A percentile compares a stretch with the other conserved stretches of the same genome.
Conservation (phyloP, 148 eudicot genomes). For the Silene uniflora region DNA sequence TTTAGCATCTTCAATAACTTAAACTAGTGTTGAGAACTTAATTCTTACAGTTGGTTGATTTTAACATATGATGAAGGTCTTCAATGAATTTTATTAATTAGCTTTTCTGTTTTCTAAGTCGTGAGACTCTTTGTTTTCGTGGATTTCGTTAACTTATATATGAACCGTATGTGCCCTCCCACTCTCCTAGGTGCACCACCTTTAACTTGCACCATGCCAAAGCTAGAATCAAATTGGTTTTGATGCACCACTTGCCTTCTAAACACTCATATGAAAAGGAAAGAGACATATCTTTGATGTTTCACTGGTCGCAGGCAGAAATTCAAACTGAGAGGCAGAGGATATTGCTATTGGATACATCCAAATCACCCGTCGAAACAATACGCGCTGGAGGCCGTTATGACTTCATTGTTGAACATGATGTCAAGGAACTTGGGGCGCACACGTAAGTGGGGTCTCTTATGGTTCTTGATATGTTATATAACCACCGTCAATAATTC, state of each 20-base stretch:
- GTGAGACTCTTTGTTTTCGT: too few species aligned
- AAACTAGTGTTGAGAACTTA: not conserved
- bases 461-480: slow-evolving; percentile 1
- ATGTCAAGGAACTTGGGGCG: slow-evolving; percentile 96
- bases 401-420: slow-evolving; percentile 98
- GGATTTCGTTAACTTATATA: too few species aligned
- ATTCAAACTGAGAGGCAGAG: slow-evolving; percentile 99
- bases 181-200: too few species aligned
- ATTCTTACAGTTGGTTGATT: not conserved
- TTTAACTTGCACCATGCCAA: too few species aligned
- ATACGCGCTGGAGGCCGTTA: slow-evolving; percentile 97
- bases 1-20: not conserved
- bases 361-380: slow-evolving; percentile 93
- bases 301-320: slow-evolving; percentile 71
- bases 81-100: too few species aligned
- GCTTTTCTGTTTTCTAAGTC: too few species aligned
- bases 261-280: not conserved
- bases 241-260: not conserved
- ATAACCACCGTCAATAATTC: not conserved
- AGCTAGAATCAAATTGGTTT: not conserved
- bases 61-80: not conserved
- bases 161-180: too few species aligned
- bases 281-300: slow-evolving; percentile 13
- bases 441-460: slow-evolving; percentile 68
- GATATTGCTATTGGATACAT: slow-evolving; percentile 81